These are phyloP conservation scores for Hypomyces rosellus DNA, from an alignment of 2,329 filamentous ascomycete species.

Conservation along the genomic window DNA sequence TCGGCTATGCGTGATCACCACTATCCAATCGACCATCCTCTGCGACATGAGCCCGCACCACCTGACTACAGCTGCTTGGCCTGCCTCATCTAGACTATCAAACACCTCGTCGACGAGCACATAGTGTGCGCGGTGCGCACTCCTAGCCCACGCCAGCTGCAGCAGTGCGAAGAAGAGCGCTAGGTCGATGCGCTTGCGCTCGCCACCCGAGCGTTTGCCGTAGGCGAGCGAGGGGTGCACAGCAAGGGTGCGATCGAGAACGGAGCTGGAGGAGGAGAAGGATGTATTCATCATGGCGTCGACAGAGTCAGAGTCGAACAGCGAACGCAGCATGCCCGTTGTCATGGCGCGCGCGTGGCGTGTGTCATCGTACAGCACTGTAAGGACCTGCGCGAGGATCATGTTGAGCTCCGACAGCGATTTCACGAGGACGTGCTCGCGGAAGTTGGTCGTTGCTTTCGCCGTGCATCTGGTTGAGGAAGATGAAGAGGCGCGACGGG, in stretches of 20 bases:
- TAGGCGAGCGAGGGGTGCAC: slow-evolving; percentile 13
- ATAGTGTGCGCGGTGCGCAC: slow-evolving; percentile 17
- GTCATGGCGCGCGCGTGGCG: slow-evolving; percentile 10
- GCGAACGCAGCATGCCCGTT: slow-evolving; percentile 15
- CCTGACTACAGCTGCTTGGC: too few relatives aligned
- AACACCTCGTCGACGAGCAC: slow-evolving; percentile 17
- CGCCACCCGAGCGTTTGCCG: slow-evolving; percentile 16
- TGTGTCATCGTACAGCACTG: slow-evolving; percentile 14
- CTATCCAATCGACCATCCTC: slow-evolving; percentile 12
- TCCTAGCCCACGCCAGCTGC: slow-evolving; percentile 12
- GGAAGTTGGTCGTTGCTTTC: slow-evolving; percentile 12
- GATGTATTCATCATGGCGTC: neutral
- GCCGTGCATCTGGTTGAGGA: slow-evolving; percentile 6
- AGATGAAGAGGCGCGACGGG: slow-evolving; percentile 9
- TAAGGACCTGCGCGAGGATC: slow-evolving; percentile 12
- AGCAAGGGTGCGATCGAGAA: slow-evolving; percentile 11
- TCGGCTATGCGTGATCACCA: slow-evolving; percentile 17
- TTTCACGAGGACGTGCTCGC: slow-evolving; percentile 13
- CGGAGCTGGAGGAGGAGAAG: neutral
- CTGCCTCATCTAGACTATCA: slow-evolving; percentile 14
- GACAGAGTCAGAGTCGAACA: slow-evolving; percentile 12
- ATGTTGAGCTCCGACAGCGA: slow-evolving; percentile 16
- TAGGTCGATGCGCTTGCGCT: slow-evolving; percentile 17
- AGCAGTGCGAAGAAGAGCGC: slow-evolving; percentile 19
- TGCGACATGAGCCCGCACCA: too few relatives aligned